Percentiles rank a stretch among this genome's conserved stretches.
Conservation (phyloP, 345 rosid genomes). For the Turnera subulata region DNA sequence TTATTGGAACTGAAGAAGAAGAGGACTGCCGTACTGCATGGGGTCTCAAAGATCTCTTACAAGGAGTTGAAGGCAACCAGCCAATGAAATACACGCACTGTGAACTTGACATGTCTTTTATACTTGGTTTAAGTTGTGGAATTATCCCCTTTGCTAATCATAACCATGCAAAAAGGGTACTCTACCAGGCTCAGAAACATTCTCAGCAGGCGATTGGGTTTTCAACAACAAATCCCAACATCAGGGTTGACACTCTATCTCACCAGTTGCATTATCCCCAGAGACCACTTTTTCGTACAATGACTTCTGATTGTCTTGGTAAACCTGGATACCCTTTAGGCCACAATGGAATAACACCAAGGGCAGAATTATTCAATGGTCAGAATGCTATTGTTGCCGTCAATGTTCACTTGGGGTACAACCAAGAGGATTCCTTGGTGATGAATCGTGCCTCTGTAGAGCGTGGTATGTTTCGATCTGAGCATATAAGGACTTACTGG, state of each 20-base stretch:
- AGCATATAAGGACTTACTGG: slow-evolving; percentile 81
- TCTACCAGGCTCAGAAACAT: slow-evolving; percentile 87
- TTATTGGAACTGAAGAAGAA: slow-evolving; percentile 84
- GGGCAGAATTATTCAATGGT: slow-evolving; percentile 68
- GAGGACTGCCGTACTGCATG: slow-evolving; percentile 79
- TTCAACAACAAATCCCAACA: slow-evolving; percentile 75
- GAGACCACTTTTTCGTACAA: slow-evolving; percentile 74
- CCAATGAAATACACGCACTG: slow-evolving; percentile 58
- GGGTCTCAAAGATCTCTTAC: slow-evolving; percentile 56
- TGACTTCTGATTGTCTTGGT: slow-evolving; percentile 68
- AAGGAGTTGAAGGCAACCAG: slow-evolving; percentile 29
- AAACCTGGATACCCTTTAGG: slow-evolving; percentile 38
- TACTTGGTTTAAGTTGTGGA: slow-evolving; percentile 83
- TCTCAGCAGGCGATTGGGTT: slow-evolving; percentile 90
- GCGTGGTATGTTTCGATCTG: slow-evolving; percentile 92
- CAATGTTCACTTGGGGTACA: slow-evolving; percentile 87
- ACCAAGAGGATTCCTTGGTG: slow-evolving; percentile 90
- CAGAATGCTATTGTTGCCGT: slow-evolving; percentile 95
- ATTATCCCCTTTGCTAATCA: slow-evolving; percentile 87
- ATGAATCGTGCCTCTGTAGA: slow-evolving; percentile 90
- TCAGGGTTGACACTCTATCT: slow-evolving; percentile 73
- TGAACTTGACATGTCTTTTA: slow-evolving; percentile 77
- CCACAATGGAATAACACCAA: slow-evolving; percentile 36
- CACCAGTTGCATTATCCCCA: slow-evolving; percentile 84
- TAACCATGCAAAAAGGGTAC: slow-evolving; percentile 85